Evolutionary conservation across 495 filamentous ascomycete species (phyloP).

Genomic region (Talaromyces trachyspermus): DNA sequence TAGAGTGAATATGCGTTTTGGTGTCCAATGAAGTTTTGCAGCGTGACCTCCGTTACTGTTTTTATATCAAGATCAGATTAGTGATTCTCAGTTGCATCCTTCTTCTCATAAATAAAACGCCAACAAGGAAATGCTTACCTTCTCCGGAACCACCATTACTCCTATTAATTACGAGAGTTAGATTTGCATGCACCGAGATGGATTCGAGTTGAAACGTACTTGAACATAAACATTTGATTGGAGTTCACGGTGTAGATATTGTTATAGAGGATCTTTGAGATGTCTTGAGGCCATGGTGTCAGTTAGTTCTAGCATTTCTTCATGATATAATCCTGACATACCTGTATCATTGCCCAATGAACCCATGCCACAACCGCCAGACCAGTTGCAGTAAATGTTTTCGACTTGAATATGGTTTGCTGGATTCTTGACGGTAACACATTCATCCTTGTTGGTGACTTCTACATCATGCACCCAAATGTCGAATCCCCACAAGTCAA

Average conservation of each 20-base stretch:
- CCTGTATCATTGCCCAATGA: conserved; percentile 34
- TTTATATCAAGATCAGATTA: conserved; percentile 2
- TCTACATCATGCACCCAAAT: conserved; percentile 41
- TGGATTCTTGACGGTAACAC: conserved; percentile 38
- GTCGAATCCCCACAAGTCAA: conserved; percentile 36
- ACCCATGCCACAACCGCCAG: conserved; percentile 33
- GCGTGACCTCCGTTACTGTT: conserved; percentile 9
- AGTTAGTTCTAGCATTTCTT: conserved; percentile 24
- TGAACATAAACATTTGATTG: conserved; percentile 8
- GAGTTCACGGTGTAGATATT: conserved; percentile 43
- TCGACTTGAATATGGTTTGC: conserved; percentile 39
- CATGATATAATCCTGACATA: conserved; percentile 30
- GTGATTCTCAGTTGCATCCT: conserved; percentile 23
- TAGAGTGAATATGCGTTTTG: conserved; percentile 14
- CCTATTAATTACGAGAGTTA: conserved; percentile 24
- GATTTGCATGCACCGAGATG: conserved; percentile 29
- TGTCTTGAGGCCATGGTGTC: conserved; percentile 30
- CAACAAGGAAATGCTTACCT: conserved; percentile 25
- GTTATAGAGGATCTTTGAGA: conserved; percentile 48
- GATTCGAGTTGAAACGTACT: conserved; percentile 35
- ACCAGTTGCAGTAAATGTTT: conserved; percentile 44
- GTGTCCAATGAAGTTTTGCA: conserved; percentile 16
- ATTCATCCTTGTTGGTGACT: conserved; percentile 42
- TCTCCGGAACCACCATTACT: conserved; percentile 24
- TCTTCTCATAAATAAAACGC: too few species aligned